Evolutionary conservation across 108 stramenopile genomes (phyloP), one percentile per base, ranked within the genome.

Genomic region (Phaeodactylum tricornutum): DNA sequence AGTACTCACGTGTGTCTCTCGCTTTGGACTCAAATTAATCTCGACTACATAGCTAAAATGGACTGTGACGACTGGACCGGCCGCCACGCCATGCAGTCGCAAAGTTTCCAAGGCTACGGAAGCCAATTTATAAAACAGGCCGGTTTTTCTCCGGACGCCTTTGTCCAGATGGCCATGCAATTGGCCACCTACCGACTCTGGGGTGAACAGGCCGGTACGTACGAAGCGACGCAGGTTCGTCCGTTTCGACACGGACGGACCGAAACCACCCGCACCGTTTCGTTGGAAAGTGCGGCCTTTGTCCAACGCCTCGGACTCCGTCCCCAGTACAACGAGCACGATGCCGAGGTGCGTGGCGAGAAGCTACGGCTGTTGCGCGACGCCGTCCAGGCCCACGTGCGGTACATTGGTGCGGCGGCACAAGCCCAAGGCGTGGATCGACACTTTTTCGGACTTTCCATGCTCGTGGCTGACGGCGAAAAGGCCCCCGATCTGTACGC

Each of bases 101-200:
- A 78, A 55, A 77, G 70, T 31, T 87, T 87, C 48, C 73, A 77
- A 29, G 81, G 76, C 38, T 87, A 83, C 53, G 85, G 85, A 17
- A 65, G 70, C 31, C 58, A 48, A 30, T 72, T 64, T 42, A 90
- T 89, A 16, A 88, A 93, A 66, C 70, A 61, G 37, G 61, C 70
- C 45, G 81, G 79, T 2, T 74, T 72, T 47, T 81, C 84, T 27
- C 93, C 93, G 11, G 93, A 94, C 65, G 89, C 87, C 0, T 92
- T 65, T 51, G 83, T 80, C 29, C 89, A 94, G 70, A 67, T 79
- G 63, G 89, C 82, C 6, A 79, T 89, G 43, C 93, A 94, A 50
- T 63, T 92, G 16, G 90, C 86, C 14, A 69, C 81, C 11, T 89
- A 71, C 43, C 74, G 81, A 22, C 63, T 85, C 12, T 81, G 74